phyloP scores from a whole-genome alignment of 192 early-diverging fungal species.

The Martensiomyces pterosporus region DNA sequence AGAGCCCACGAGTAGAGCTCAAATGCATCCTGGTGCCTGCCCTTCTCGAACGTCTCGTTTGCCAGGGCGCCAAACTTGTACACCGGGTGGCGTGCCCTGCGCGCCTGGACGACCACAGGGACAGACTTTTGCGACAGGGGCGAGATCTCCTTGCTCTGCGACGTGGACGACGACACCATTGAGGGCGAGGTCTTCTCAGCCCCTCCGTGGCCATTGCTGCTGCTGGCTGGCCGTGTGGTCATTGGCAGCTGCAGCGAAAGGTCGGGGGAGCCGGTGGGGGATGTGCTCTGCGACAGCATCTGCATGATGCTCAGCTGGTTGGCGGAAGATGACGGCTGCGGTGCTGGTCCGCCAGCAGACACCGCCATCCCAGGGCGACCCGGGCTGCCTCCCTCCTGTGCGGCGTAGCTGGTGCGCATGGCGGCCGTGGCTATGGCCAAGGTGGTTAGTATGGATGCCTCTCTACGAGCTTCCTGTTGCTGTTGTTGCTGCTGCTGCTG shows the following conservation, averaged over 20 bases:
- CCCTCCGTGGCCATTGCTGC: not conserved
- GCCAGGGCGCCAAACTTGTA: constrained; percentile 47
- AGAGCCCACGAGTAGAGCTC: constrained; percentile 50
- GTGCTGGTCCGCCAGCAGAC: no score
- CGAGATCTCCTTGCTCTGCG: constrained; percentile 7
- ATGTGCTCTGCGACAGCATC: not conserved
- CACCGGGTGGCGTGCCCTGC: constrained; percentile 44
- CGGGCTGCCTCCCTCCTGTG: no score
- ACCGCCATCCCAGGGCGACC: no score
- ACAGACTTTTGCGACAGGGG: constrained; percentile 33
- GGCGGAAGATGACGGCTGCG: not conserved
- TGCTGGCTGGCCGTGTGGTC: not conserved
- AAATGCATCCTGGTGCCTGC: constrained; percentile 52
- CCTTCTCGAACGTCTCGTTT: constrained; percentile 54
- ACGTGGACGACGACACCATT: not conserved
- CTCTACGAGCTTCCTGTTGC: no score
- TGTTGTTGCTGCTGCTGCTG: no score
- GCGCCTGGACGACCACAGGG: constrained; percentile 42
- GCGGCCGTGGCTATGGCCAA: no score
- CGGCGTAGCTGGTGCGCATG: no score
- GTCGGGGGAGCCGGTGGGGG: no score
- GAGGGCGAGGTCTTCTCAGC: not conserved
- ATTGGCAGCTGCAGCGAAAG: not conserved
- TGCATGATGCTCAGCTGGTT: not conserved
- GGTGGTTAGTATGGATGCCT: no score